phyloP scores from a whole-genome alignment of 805 yeast genomes.

The Ogataea haglerorum region DNA sequence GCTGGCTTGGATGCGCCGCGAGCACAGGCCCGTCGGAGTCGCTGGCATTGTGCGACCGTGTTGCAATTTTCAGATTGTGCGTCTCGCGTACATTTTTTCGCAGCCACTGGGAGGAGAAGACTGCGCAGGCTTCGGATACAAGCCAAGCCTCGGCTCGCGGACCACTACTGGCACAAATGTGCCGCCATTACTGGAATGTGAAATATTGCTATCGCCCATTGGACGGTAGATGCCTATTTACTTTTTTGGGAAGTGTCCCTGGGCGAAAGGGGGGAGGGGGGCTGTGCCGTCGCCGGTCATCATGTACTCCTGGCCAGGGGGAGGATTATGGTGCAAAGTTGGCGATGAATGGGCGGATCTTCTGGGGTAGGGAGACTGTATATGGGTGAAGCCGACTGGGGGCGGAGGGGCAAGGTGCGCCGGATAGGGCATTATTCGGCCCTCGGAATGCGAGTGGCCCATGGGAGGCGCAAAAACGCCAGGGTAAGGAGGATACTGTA shows the following conservation, averaged over 20 bases:
- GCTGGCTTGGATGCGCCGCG: no score
- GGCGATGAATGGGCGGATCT: slow-evolving; percentile 1
- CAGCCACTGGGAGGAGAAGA: background rate
- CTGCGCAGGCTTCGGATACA: background rate
- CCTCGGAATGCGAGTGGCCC: slow-evolving; percentile 1
- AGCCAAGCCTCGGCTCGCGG: no score
- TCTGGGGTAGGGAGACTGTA: slow-evolving; percentile 1
- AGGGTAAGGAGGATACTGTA: slow-evolving; percentile 11
- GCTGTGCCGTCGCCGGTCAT: background rate
- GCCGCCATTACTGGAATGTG: no score
- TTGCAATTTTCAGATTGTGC: background rate
- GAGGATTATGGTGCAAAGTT: background rate
- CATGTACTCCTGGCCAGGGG: background rate
- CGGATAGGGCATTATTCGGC: background rate
- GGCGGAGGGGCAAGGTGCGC: slow-evolving; percentile 2
- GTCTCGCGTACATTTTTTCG: background rate
- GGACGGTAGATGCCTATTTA: background rate
- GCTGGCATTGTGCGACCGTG: no score
- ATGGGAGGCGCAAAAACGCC: slow-evolving; percentile 7
- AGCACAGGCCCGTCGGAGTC: no score
- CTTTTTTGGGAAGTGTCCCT: background rate
- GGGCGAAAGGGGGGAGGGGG: background rate
- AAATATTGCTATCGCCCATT: no score
- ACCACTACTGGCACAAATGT: no score
- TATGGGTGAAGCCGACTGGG: background rate